These are phyloP conservation scores for Pseudocercospora cruenta DNA, from an alignment of 2,329 filamentous ascomycete genomes.

Conservation along the genomic window DNA sequence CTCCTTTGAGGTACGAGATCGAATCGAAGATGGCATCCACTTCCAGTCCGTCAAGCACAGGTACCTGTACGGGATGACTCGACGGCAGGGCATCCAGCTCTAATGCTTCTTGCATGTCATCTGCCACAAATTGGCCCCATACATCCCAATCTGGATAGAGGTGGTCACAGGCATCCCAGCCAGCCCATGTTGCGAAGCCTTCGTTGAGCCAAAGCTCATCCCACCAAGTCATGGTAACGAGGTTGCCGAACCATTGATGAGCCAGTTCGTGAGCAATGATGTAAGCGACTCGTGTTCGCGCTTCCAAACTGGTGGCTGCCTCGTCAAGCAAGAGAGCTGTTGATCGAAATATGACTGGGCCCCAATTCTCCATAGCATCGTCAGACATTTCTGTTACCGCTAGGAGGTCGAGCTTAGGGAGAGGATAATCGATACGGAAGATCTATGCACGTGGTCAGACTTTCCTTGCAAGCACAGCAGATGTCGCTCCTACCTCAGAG, in stretches of 20 bases:
- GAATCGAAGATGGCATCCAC: slow-evolving; percentile 98
- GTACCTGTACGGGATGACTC: slow-evolving; percentile 94
- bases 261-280: slow-evolving; percentile 98
- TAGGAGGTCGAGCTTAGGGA: slow-evolving; percentile 88
- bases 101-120: slow-evolving; percentile 91
- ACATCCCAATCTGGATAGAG: slow-evolving; percentile 97
- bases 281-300: slow-evolving; percentile 92
- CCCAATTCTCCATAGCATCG: slow-evolving; percentile 96
- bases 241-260: slow-evolving; percentile 94
- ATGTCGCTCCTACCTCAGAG: slow-evolving; percentile 63
- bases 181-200: slow-evolving; percentile 95
- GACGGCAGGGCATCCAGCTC: slow-evolving; percentile 85
- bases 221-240: slow-evolving; percentile 95
- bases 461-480: neutral
- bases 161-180: slow-evolving; percentile 88
- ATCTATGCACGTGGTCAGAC: slow-evolving; percentile 49
- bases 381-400: slow-evolving; percentile 87
- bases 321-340: slow-evolving; percentile 97
- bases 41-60: slow-evolving; percentile 88
- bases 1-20: slow-evolving; percentile 96
- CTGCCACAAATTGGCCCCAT: slow-evolving; percentile 96
- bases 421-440: slow-evolving; percentile 88
- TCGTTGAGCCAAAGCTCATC: slow-evolving; percentile 82
- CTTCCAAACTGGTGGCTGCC: slow-evolving; percentile 83
- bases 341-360: slow-evolving; percentile 86